Evolutionary conservation across 306 rosid species (phyloP), one percentile per base, ranked within the genome.

Genomic region (Alnus glutinosa): DNA sequence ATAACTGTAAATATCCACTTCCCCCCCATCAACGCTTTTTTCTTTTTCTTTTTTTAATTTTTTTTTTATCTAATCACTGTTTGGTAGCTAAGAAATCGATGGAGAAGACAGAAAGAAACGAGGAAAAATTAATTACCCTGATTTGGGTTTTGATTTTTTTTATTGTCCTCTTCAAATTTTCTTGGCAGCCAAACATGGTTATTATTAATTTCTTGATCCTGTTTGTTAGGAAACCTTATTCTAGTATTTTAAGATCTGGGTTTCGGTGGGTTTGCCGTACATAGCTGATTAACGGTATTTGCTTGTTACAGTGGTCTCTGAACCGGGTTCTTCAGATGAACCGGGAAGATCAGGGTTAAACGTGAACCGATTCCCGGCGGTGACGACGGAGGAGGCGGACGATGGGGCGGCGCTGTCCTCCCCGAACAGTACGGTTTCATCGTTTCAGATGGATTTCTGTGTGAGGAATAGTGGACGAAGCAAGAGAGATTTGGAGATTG

Each of bases 361-460:
- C 54, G 97, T 90, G 63, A 94, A 86, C 76, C 90, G 84, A 70
- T 68, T 78, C 23, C 85, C 91, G 75, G 69, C 39, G 44, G 72
- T 49, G 57, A 75, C 51, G 16, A 74, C 11, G 68, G 98, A 91
- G 70, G 95, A 83, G 42, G 88, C 62, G 0, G 94, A 90, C 39
- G 93, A 87, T 2, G 86, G 90, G 5, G 79, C 88, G 34, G 86
- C 90, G 9, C 64, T 86, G 71, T 92, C 94, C 0, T 94, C 98
- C 2, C 98, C 98, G 1, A 92, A 87, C 83, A 89, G 98, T 61
- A 87, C 90, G 6, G 91, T 86, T 0, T 90, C 96, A 0, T 88
- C 93, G 9, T 94, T 90, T 50, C 90, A 85, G 69, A 86, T 92
- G 92, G 94, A 94, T n/a, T 94, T 94, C 66, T 70, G 88, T 11